Evolutionary conservation across 768 basidiomycete genomes (phyloP).

Genomic region (Psilocybe tampanensis): DNA sequence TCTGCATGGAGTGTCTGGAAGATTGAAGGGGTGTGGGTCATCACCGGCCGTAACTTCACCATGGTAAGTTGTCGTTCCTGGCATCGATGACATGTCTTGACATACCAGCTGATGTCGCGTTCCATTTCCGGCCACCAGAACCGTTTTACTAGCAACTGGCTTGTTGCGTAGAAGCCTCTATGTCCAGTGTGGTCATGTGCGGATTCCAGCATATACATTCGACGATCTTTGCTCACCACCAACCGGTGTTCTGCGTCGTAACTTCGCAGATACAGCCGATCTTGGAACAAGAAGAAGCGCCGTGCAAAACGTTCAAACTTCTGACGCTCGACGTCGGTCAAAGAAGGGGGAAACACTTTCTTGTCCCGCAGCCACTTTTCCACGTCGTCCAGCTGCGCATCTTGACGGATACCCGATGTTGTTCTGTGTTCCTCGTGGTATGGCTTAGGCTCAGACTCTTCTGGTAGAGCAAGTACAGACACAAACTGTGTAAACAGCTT

Average conservation of each 20-base stretch:
- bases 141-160: background rate
- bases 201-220: slow-evolving; percentile 17
- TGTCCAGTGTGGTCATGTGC: slow-evolving; percentile 23
- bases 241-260: slow-evolving; percentile 14
- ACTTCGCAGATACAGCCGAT: background rate
- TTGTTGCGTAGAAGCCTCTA: background rate
- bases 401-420: background rate
- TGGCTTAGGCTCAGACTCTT: background rate
- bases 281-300: background rate
- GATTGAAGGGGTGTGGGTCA: background rate
- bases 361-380: background rate
- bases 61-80: background rate
- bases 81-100: slow-evolving; percentile 3
- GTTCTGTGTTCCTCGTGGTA: background rate
- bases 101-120: background rate
- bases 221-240: slow-evolving; percentile 11
- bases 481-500: background rate
- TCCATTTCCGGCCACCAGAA: slow-evolving; percentile 13
- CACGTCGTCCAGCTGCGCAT: background rate
- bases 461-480: background rate
- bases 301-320: background rate
- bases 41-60: background rate
- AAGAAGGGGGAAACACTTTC: background rate
- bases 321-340: background rate
- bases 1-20: background rate